phyloP scores from a whole-genome alignment of 1,284 basidiomycete species.

The Pseudozyma flocculosa region DNA sequence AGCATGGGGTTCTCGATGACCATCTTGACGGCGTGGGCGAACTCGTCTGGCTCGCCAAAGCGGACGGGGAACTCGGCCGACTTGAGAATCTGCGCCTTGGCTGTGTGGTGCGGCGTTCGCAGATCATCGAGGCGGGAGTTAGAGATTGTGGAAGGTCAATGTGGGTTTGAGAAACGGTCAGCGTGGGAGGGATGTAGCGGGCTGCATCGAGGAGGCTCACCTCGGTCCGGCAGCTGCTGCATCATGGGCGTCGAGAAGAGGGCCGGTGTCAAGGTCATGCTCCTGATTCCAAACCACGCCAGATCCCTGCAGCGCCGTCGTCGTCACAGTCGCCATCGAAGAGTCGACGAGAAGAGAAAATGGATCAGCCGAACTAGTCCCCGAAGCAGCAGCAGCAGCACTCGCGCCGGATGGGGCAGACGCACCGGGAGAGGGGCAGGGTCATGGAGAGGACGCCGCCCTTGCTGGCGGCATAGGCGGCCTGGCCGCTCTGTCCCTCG shows the following conservation, averaged over 20 bases:
- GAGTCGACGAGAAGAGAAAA: too few species aligned
- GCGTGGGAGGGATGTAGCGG: too few species aligned
- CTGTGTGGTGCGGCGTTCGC: too few species aligned
- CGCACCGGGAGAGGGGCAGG: slow-evolving; percentile 56
- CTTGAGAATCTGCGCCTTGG: slow-evolving; percentile 16
- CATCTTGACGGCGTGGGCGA: slow-evolving; percentile 46
- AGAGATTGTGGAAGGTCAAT: too few species aligned
- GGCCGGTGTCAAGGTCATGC: slow-evolving; percentile 51
- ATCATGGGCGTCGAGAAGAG: slow-evolving; percentile 58
- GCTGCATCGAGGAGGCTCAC: not conserved
- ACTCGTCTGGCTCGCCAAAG: slow-evolving; percentile 53
- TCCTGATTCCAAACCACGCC: slow-evolving; percentile 53
- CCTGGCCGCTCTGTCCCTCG: slow-evolving; percentile 58
- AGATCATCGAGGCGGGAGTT: too few species aligned
- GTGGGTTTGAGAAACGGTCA: not conserved
- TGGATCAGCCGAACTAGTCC: too few species aligned
- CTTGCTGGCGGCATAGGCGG: slow-evolving; percentile 54
- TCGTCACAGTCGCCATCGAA: too few species aligned
- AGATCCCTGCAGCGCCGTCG: slow-evolving; percentile 49
- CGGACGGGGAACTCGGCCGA: slow-evolving; percentile 32
- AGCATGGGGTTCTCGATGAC: slow-evolving; percentile 54
- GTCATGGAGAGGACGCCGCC: slow-evolving; percentile 55
- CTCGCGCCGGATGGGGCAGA: too few species aligned
- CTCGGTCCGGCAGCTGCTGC: slow-evolving; percentile 35
- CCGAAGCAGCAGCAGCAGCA: too few species aligned